Evolutionary conservation across 2,329 filamentous ascomycete species (phyloP), one percentile per base, ranked within the genome.

Genomic region (Neonectria hederae): DNA sequence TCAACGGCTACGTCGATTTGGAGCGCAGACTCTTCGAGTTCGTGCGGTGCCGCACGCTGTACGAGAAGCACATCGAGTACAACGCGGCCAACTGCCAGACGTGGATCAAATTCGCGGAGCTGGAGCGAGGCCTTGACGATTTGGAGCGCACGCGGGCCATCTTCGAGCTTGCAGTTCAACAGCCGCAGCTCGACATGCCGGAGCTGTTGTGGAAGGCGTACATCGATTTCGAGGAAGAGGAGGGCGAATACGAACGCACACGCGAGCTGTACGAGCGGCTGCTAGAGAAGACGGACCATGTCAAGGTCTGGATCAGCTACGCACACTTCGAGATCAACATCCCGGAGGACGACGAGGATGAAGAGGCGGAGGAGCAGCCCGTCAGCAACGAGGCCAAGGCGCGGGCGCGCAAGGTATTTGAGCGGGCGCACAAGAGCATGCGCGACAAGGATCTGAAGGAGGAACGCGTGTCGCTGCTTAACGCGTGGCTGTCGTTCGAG

Each of bases 261-360:
- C 87, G 96, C 53, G 82, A 83, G 4, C 83, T 99, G 48, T 99
- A 98, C 81, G 95, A 98, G 82, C 89, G 95, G 8, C 86, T 99
- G 13, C 86, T 99, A 46, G 85, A 93, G 74, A 97, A 97, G 88
- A 97, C 96, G n/a, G 91, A 96, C 75, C 96, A 99, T 76, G 94
- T 97, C 84, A 99, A 98, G 84, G 96, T 99, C 65, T 99, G 96
- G 96, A 97, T 96, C 79, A 95, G 92, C 78, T 99, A 95, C 81
- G 96, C 96, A n/a, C 92, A 97, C 78, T 98, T 99, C 76, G 96
- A 99, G 80, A 93, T 98, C 82, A 95, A 96, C 77, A 90, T 97
- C 0, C 93, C 94, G 48, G 94, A 97, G 62, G 87, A 88, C 56
- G 87, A 88, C 43, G 89, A 84, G 11, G 82, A 84, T 3, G 87